phyloP scores from a whole-genome alignment of 129 eudicot species.

The Artemisia annua region DNA sequence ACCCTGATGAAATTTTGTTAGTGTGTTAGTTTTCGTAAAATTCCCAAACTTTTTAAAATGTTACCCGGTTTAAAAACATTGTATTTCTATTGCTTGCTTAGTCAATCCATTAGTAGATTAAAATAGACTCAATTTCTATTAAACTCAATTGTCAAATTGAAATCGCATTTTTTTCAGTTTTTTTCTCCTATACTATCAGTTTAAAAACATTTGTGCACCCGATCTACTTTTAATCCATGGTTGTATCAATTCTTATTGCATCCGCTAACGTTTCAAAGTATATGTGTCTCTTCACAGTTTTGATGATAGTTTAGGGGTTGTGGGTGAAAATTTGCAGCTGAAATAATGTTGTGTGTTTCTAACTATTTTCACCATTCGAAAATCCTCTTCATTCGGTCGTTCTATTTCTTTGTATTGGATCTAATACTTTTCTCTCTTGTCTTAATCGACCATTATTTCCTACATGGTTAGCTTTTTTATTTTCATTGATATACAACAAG shows the following conservation, averaged over 20 bases:
- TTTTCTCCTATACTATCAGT: too few species aligned
- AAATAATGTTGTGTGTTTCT: slow-evolving; percentile 9
- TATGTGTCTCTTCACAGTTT: too few species aligned
- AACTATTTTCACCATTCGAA: slow-evolving; percentile 24
- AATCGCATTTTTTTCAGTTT: too few species aligned
- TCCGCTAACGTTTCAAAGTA: too few species aligned
- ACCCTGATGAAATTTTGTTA: too few species aligned
- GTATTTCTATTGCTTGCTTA: not conserved
- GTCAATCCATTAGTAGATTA: too few species aligned
- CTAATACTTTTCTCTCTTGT: slow-evolving; percentile 5
- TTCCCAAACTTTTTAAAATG: not conserved
- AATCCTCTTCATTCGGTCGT: slow-evolving; percentile 45
- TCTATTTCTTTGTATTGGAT: slow-evolving; percentile 38
- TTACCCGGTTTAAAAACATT: not conserved
- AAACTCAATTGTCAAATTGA: too few species aligned
- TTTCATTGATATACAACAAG: not conserved
- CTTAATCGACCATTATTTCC: not conserved
- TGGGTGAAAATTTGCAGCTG: not conserved
- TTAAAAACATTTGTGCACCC: too few species aligned
- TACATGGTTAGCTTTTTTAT: slow-evolving; percentile 7
- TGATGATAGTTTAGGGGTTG: slow-evolving; percentile 3
- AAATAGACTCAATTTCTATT: too few species aligned
- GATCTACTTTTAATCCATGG: too few species aligned
- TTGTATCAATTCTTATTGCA: too few species aligned
- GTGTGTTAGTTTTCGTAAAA: not conserved